These are phyloP conservation scores for Pisolithus microcarpus DNA, from an alignment of 768 basidiomycete genomes.

Conservation along the genomic window DNA sequence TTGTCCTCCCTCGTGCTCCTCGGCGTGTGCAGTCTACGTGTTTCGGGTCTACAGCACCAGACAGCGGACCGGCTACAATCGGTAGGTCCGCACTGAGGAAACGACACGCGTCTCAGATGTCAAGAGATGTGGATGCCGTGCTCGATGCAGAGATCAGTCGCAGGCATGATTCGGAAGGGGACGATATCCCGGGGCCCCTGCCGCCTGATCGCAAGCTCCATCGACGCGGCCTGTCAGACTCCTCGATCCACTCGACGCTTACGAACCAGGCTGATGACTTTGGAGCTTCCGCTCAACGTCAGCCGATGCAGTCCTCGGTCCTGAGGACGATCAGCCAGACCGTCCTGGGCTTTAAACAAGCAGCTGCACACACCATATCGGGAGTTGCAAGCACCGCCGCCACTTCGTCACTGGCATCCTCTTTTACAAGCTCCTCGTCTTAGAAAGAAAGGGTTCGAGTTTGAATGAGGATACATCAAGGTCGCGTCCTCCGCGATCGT, in stretches of 20 bases:
- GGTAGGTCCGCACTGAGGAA: slow-evolving; percentile 16
- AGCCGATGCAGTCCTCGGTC: slow-evolving; percentile 39
- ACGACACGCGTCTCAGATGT: slow-evolving; percentile 30
- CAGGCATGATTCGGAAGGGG: slow-evolving; percentile 32
- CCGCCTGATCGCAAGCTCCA: slow-evolving; percentile 55
- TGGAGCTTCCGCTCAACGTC: slow-evolving; percentile 5
- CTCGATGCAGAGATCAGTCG: slow-evolving; percentile 44
- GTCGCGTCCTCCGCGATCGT: slow-evolving; percentile 16
- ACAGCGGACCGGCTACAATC: slow-evolving; percentile 20
- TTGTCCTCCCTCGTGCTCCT: slow-evolving; percentile 47
- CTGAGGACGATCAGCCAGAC: slow-evolving; percentile 48
- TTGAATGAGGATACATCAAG: slow-evolving; percentile 8
- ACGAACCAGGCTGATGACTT: slow-evolving; percentile 42
- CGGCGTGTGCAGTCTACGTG: slow-evolving; percentile 24
- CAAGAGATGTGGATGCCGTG: slow-evolving; percentile 72
- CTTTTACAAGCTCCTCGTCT: slow-evolving; percentile 6
- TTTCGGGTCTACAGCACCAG: slow-evolving; percentile 11
- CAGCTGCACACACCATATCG: slow-evolving; percentile 24
- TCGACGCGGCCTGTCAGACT: slow-evolving; percentile 82
- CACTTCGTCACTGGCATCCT: slow-evolving; percentile 4
- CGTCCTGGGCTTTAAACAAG: slow-evolving; percentile 42
- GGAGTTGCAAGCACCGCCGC: slow-evolving; percentile 9
- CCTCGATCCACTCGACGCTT: slow-evolving; percentile 86
- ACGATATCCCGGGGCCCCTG: slow-evolving; percentile 44
- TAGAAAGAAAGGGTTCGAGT: slow-evolving; percentile 1